Evolutionary conservation across 805 yeast species (phyloP), one percentile per base, ranked within the genome.

Genomic region (Jamesozyma piceae): DNA sequence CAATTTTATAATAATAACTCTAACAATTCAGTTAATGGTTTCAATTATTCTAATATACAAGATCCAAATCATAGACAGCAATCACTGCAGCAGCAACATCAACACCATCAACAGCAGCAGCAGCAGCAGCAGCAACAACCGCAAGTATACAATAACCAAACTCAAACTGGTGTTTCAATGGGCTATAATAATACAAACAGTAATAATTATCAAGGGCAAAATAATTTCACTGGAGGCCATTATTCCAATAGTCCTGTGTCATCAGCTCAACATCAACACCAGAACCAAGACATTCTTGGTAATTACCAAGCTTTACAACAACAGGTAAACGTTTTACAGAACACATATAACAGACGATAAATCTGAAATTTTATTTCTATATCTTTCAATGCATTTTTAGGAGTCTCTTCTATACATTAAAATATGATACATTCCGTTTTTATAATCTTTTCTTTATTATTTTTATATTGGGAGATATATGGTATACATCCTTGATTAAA

Each of bases 251-350:
- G 20, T 20, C 20, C 35, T 9, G n/a, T 32, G 24, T 5, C 43
- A 15, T 46, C 43, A 38, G 38, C 21, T 11, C 50, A 37, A 35
- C 17, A 33, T 14, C 22, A 20, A 33, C 22, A 33, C 6, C 36
- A 33, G 18, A 48, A 27, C 22, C 53, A 72, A 3, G 76, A 80
- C 46, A 74, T 81, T 19, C 60, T 82, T 49, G 79, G 80, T 37
- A 82, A 81, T 54, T 65, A 82, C 44, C 73, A 73, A 53, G 81
- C 81, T 8, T 66, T 82, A 38, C 86, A 81, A 52, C 80, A 71
- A 30, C 88, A 82, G 57, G 86, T 82, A 19, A 82, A 82, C 51
- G 69, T 72, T 41, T 64, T 81, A 30, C 63, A 64, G 32, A 55
- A 52, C 30, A 38, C 46, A 3, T 58, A 58, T 42, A 48, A 49